phyloP scores from a whole-genome alignment of 176 grass and related monocot species.

The Saccharum officinarum region DNA sequence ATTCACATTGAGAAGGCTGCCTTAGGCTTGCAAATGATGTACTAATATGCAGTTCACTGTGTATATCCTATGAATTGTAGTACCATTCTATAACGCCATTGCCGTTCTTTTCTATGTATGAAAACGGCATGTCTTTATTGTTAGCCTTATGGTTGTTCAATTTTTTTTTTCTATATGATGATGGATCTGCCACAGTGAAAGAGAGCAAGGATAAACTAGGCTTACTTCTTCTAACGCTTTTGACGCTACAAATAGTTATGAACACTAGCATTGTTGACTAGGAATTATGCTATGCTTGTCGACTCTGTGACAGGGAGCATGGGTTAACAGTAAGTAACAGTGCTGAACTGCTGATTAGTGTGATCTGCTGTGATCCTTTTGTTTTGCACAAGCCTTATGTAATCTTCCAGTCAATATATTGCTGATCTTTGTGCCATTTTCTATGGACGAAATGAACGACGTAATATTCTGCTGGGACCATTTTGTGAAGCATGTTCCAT shows the following conservation, averaged over 20 bases:
- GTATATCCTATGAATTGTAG: slow-evolving; percentile 14
- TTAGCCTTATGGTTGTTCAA: background rate
- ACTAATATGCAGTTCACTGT: background rate
- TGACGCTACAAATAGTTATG: slow-evolving; percentile 1
- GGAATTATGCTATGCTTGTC: background rate
- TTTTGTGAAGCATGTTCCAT: background rate
- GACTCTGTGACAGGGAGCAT: slow-evolving; percentile 17
- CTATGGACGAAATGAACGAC: background rate
- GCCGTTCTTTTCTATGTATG: background rate
- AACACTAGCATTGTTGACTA: slow-evolving; percentile 4
- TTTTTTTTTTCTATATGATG: background rate
- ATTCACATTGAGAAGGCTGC: slow-evolving; percentile 15
- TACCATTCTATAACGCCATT: background rate
- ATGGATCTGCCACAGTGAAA: slow-evolving; percentile 5
- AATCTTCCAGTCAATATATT: background rate
- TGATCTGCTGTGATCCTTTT: background rate
- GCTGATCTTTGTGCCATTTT: background rate
- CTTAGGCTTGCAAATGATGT: slow-evolving; percentile 17
- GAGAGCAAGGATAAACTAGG: background rate
- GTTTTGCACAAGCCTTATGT: background rate
- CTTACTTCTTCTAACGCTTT: background rate
- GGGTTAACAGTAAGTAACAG: background rate
- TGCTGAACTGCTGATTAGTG: background rate
- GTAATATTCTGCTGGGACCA: background rate
- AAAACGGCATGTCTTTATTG: background rate